Percentiles rank a stretch among this genome's conserved stretches.
Conservation (phyloP, 371 early-diverging fungal genomes). For the Batkoa obscura region DNA sequence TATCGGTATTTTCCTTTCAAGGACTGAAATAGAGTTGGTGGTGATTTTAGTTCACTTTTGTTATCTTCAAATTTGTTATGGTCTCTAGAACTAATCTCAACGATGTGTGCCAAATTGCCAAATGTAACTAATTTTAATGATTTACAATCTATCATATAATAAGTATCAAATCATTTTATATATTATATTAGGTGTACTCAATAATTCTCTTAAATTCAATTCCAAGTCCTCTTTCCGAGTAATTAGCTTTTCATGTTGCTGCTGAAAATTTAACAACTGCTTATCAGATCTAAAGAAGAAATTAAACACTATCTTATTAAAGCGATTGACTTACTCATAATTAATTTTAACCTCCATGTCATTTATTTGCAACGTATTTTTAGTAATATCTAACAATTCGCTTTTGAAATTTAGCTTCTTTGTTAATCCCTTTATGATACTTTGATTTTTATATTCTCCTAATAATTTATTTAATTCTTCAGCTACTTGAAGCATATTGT, state of each 20-base stretch:
- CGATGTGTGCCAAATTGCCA: slow-evolving; percentile 22
- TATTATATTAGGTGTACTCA: slow-evolving; percentile 12
- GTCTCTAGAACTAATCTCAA: slow-evolving; percentile 23
- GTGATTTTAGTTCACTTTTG: not conserved
- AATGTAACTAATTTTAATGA: slow-evolving; percentile 16
- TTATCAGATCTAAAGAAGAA: not conserved
- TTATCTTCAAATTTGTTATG: slow-evolving; percentile 6
- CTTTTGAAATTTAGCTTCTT: no score
- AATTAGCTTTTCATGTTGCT: slow-evolving; percentile 6
- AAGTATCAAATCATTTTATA: not conserved
- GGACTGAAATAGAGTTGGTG: slow-evolving; percentile 16
- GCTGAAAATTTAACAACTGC: not conserved
- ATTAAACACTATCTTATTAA: no score
- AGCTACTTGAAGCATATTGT: not conserved
- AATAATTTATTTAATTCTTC: not conserved
- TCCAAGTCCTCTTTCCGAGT: slow-evolving; percentile 12
- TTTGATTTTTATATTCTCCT: no score
- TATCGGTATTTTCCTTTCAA: slow-evolving; percentile 16
- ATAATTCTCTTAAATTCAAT: slow-evolving; percentile 10
- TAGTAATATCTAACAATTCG: no score
- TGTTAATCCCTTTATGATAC: no score
- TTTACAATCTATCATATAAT: slow-evolving; percentile 1
- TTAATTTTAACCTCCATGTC: no score
- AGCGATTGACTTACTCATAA: no score
- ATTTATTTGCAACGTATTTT: no score